phyloP scores from a whole-genome alignment of 768 basidiomycete genomes.

The Mycena rosella region DNA sequence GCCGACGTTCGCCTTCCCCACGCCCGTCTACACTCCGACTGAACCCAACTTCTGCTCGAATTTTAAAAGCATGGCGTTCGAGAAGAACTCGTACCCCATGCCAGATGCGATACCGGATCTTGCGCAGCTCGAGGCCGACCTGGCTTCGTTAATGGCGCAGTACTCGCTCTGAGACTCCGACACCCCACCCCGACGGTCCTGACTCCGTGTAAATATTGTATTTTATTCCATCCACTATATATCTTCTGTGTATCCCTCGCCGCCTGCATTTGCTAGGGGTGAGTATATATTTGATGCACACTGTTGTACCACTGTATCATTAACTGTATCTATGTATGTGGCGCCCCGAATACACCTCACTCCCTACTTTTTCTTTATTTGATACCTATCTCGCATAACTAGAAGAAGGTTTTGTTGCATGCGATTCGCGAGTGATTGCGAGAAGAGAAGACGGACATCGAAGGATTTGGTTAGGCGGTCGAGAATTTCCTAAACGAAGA shows the following conservation, averaged over 20 bases:
- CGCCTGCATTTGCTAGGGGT: not conserved
- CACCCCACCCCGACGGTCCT: not conserved
- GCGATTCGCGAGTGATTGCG: not conserved
- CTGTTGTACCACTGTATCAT: constrained; percentile 35
- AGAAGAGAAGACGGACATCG: not conserved
- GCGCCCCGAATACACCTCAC: not conserved
- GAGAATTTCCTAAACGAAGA: not conserved
- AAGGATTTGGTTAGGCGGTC: not conserved
- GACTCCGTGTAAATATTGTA: not conserved
- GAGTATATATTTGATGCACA: constrained; percentile 22
- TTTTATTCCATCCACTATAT: not conserved
- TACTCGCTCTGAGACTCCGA: constrained; percentile 26
- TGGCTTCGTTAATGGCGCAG: constrained; percentile 34
- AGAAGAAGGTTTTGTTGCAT: constrained; percentile 16
- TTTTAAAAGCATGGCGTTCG: constrained; percentile 33
- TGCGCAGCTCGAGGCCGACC: constrained; percentile 34
- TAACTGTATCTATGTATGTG: constrained; percentile 15
- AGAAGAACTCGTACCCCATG: constrained; percentile 12
- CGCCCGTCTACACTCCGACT: not conserved
- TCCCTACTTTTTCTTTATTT: constrained; percentile 21
- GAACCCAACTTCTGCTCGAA: constrained; percentile 25
- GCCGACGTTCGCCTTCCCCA: constrained; percentile 16
- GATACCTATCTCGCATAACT: constrained; percentile 9
- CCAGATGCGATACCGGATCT: constrained; percentile 24
- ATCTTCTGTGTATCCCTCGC: constrained; percentile 15